A percentile compares a stretch with the other conserved stretches of the same genome.
Conservation (phyloP, 2,329 filamentous ascomycete species). For the Magnaporthiopsis incrustans region DNA sequence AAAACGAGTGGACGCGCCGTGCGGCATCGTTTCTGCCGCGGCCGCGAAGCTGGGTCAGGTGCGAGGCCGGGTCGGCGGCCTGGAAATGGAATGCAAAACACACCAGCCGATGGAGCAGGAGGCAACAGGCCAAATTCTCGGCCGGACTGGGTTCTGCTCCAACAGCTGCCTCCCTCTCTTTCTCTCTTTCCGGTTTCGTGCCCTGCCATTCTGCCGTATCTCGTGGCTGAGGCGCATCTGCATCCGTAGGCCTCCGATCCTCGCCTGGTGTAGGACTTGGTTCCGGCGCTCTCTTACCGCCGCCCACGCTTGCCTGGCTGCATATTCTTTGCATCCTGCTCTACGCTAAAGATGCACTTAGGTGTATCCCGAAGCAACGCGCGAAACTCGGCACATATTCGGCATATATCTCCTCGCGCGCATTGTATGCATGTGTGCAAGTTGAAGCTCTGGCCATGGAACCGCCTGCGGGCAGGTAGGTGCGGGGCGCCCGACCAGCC, state of each 20-base stretch:
- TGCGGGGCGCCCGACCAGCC: too few relatives aligned
- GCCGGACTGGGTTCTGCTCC: neutral
- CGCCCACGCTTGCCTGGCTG: neutral
- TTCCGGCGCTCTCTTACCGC: too few relatives aligned
- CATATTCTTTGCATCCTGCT: neutral
- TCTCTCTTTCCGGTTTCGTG: neutral
- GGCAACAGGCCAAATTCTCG: neutral
- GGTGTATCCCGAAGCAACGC: too few relatives aligned
- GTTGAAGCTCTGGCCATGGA: too few relatives aligned
- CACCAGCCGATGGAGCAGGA: neutral
- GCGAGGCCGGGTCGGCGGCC: neutral
- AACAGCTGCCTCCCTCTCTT: neutral
- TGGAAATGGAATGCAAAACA: neutral
- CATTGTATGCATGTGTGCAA: neutral
- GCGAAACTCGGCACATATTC: neutral
- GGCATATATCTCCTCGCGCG: neutral
- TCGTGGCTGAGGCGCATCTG: neutral
- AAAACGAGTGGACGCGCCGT: neutral
- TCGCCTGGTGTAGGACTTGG: too few relatives aligned
- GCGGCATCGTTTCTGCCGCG: neutral
- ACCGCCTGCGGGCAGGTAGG: too few relatives aligned
- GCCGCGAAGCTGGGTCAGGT: neutral
- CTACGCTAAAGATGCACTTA: neutral
- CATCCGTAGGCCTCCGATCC: too few relatives aligned
- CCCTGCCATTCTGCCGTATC: neutral